A percentile compares a stretch with the other conserved stretches of the same genome.
phyloP scores from a whole-genome alignment of 169 alveolate species.

The Sarcocystis neurona region DNA sequence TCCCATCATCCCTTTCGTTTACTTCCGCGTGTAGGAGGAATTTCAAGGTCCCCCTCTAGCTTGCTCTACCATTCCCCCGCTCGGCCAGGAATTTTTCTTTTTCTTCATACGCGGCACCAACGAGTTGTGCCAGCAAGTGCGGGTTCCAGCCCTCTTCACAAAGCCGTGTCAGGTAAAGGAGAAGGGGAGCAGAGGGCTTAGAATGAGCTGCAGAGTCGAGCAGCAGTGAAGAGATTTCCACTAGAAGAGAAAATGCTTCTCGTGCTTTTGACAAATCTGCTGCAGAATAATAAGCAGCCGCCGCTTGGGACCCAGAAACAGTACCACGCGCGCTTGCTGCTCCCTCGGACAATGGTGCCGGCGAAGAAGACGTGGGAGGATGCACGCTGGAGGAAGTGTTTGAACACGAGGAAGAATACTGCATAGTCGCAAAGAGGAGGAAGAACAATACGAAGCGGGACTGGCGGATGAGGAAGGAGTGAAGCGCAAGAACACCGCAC shows the following conservation, averaged over 20 bases:
- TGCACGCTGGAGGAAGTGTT: too few relatives aligned
- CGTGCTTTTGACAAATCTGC: slow-evolving; percentile 1
- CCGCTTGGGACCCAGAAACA: too few relatives aligned
- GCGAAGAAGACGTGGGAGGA: too few relatives aligned
- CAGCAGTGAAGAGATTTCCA: not conserved
- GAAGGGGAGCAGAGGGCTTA: not conserved
- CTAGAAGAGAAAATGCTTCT: not conserved
- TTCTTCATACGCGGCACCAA: not conserved
- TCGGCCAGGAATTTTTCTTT: not conserved
- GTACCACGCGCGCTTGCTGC: too few relatives aligned
- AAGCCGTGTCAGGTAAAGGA: slow-evolving; percentile 8
- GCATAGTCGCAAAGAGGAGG: too few relatives aligned
- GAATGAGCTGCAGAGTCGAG: not conserved
- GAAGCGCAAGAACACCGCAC: too few relatives aligned
- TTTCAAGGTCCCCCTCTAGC: too few relatives aligned
- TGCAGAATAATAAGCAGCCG: not conserved
- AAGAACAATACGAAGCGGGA: too few relatives aligned
- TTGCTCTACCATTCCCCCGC: not conserved
- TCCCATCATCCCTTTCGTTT: not conserved
- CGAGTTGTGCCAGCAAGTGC: slow-evolving; percentile 1
- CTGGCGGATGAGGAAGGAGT: too few relatives aligned
- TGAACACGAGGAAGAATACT: too few relatives aligned
- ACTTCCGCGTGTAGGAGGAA: not conserved
- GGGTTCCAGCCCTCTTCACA: slow-evolving; percentile 29
- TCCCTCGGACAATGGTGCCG: too few relatives aligned